Conservation (phyloP, 371 early-diverging fungal species). For the Mucor lusitanicus region DNA sequence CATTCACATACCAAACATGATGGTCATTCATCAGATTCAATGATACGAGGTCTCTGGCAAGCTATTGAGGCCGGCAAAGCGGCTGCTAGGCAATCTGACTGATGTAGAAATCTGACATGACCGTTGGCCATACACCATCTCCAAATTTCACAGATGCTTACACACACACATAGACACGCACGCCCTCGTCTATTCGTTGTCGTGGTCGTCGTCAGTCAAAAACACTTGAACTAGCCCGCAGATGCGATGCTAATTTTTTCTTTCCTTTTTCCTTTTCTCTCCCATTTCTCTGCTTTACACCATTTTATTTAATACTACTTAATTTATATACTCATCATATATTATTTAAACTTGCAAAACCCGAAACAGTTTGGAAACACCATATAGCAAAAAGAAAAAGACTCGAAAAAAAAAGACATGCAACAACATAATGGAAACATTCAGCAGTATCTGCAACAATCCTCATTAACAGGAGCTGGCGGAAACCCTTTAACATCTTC, state of each 20-base stretch:
- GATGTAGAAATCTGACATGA: not conserved
- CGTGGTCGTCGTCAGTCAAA: not conserved
- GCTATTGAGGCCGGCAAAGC: not conserved
- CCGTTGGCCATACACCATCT: too few species aligned
- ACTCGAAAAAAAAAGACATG: not conserved
- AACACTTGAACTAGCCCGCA: not conserved
- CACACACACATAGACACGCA: not conserved
- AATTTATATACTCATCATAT: not conserved
- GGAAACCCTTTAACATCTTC: conserved; percentile 24
- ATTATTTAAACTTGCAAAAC: not conserved
- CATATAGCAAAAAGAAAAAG: not conserved
- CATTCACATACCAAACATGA: not conserved
- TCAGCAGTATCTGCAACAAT: conserved; percentile 47
- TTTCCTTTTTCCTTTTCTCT: not conserved
- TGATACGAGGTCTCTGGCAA: not conserved
- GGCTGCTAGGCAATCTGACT: not conserved
- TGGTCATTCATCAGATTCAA: not conserved
- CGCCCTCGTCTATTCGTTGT: not conserved
- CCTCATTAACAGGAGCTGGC: conserved; percentile 29
- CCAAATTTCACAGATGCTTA: too few species aligned
- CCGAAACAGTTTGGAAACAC: not conserved
- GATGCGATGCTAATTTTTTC: not conserved
- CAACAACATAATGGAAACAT: conserved; percentile 18
- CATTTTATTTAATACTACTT: not conserved
- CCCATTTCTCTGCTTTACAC: not conserved